These are phyloP conservation scores for Botrytis byssoidea DNA, from an alignment of 2,329 filamentous ascomycete species.

Conservation along the genomic window DNA sequence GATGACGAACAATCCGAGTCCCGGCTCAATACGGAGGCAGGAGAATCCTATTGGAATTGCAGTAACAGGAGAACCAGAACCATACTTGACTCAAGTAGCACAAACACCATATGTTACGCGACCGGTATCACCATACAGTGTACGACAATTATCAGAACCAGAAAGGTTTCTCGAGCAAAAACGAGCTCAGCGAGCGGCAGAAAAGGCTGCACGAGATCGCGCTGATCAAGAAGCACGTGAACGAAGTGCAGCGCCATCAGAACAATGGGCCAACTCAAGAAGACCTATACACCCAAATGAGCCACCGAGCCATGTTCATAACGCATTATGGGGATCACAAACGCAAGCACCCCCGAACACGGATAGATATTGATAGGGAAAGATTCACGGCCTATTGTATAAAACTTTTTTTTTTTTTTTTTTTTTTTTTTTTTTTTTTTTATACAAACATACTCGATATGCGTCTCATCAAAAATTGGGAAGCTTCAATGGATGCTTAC, in stretches of 20 bases:
- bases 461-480: neutral
- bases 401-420: neutral
- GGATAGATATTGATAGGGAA: neutral
- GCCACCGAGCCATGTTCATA: constrained; percentile 9
- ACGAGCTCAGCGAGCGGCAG: constrained; percentile 15
- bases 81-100: constrained; percentile 31
- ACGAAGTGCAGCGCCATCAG: neutral
- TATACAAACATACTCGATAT: neutral
- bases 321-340: constrained; percentile 17
- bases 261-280: constrained; percentile 13
- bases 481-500: neutral
- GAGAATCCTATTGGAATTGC: constrained; percentile 31
- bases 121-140: neutral
- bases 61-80: constrained; percentile 24
- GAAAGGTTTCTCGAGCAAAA: constrained; percentile 29
- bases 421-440: neutral
- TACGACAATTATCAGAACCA: constrained; percentile 21
- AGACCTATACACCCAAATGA: neutral
- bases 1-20: constrained; percentile 24
- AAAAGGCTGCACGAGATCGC: constrained; percentile 2
- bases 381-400: constrained; percentile 11
- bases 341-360: neutral
- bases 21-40: constrained; percentile 20
- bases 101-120: constrained; percentile 18
- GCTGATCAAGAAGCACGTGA: neutral